phyloP scores from a whole-genome alignment of 345 rosid genomes.

The Eucalyptus erythrocorys region DNA sequence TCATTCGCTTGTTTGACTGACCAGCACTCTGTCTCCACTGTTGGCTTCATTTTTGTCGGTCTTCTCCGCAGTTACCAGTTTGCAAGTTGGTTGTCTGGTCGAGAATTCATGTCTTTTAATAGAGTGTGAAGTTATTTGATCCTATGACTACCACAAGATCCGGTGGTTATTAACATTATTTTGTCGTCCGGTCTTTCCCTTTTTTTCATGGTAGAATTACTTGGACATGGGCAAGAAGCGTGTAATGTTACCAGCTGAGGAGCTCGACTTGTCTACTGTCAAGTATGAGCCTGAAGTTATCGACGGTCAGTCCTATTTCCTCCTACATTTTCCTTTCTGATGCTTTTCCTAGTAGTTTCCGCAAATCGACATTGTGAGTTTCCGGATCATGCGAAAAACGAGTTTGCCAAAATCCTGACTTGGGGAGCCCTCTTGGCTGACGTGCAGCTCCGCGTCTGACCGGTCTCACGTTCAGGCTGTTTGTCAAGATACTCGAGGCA shows the following conservation, averaged over 20 bases:
- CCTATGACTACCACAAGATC: not conserved
- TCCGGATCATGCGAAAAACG: not conserved
- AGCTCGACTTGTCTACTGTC: slow-evolving; percentile 42
- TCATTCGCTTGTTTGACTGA: not conserved
- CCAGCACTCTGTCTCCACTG: not conserved
- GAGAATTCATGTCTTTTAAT: not conserved
- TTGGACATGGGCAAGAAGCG: slow-evolving; percentile 47
- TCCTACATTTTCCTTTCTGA: not conserved
- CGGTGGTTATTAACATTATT: not conserved
- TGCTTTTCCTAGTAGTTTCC: not conserved
- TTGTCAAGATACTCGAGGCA: slow-evolving; percentile 42
- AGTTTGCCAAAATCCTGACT: not conserved
- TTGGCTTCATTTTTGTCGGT: not conserved
- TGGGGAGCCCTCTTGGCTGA: not conserved
- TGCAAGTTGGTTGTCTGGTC: not conserved
- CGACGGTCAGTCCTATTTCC: slow-evolving; percentile 15
- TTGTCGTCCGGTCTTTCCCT: not conserved
- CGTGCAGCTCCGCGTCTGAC: slow-evolving; percentile 67
- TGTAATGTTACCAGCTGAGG: slow-evolving; percentile 36
- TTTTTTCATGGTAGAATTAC: not conserved
- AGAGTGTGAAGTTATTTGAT: not conserved
- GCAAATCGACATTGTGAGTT: not conserved
- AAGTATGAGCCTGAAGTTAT: slow-evolving; percentile 33
- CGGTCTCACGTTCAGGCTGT: slow-evolving; percentile 44
- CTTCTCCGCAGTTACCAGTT: not conserved